phyloP scores from a whole-genome alignment of 495 filamentous ascomycete genomes.

The Sporormia fimetaria region DNA sequence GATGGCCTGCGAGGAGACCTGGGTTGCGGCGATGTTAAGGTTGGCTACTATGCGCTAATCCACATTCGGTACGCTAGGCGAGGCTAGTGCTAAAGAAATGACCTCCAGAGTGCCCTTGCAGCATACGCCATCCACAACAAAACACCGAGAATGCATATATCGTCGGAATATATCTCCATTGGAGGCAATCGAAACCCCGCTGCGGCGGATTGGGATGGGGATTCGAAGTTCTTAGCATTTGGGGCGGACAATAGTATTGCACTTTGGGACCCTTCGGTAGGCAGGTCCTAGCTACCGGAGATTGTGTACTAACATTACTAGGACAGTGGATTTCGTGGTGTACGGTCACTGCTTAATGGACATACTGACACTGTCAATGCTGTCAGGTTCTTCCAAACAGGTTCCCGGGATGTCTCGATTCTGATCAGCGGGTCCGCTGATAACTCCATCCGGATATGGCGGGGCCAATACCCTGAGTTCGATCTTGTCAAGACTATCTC shows the following conservation, averaged over 20 bases:
- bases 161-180: constrained; percentile 56
- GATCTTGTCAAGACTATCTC: constrained; percentile 39
- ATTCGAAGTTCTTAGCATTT: constrained; percentile 67
- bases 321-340: constrained; percentile 44
- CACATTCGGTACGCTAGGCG: constrained; percentile 5
- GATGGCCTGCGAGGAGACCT: neutral
- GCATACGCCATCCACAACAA: neutral
- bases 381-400: constrained; percentile 60
- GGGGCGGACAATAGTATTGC: constrained; percentile 82
- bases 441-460: constrained; percentile 66
- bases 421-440: constrained; percentile 77
- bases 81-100: constrained; percentile 19
- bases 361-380: constrained; percentile 75
- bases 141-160: constrained; percentile 11
- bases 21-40: neutral
- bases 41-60: constrained; percentile 1
- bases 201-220: constrained; percentile 77
- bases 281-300: constrained; percentile 21
- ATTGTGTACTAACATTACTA: constrained; percentile 25
- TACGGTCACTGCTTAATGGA: constrained; percentile 60
- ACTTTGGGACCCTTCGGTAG: constrained; percentile 74
- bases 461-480: constrained; percentile 28
- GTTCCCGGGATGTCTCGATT: constrained; percentile 39
- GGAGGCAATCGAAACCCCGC: constrained; percentile 85
- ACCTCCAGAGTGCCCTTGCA: neutral